These are phyloP conservation scores for Wickerhamomyces ciferrii DNA, from an alignment of 805 yeast species.

Conservation along the genomic window DNA sequence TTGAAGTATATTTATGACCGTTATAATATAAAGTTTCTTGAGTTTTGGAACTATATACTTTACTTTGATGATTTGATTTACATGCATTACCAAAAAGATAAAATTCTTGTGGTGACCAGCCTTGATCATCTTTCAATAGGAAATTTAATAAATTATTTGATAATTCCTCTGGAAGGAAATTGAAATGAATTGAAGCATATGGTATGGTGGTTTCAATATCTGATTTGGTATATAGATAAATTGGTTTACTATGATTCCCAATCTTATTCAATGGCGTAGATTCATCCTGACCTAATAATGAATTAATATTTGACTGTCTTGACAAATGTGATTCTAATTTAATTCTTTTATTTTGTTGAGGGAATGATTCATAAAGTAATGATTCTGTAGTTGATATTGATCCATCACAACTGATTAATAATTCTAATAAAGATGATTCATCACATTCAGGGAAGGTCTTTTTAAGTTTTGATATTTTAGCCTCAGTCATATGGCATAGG, in stretches of 20 bases:
- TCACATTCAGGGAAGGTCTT: slow-evolving; percentile 38
- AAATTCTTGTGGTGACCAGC: slow-evolving; percentile 42
- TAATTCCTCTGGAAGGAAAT: slow-evolving; percentile 45
- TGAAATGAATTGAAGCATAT: slow-evolving; percentile 42
- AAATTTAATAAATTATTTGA: slow-evolving; percentile 40
- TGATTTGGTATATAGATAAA: slow-evolving; percentile 43
- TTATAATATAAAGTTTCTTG: slow-evolving; percentile 29
- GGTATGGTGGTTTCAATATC: slow-evolving; percentile 47
- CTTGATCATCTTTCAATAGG: slow-evolving; percentile 34
- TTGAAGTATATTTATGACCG: slow-evolving; percentile 29
- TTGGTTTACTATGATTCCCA: slow-evolving; percentile 20
- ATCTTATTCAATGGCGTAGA: slow-evolving; percentile 10
- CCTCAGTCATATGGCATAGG: slow-evolving; percentile 32
- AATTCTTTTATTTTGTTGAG: slow-evolving; percentile 6
- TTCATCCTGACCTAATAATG: slow-evolving; percentile 13
- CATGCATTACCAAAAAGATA: slow-evolving; percentile 60
- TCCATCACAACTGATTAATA: slow-evolving; percentile 50
- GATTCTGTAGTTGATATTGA: slow-evolving; percentile 36
- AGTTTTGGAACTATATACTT: slow-evolving; percentile 25
- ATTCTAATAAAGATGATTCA: slow-evolving; percentile 38
- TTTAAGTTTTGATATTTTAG: slow-evolving; percentile 31
- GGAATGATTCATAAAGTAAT: slow-evolving; percentile 32
- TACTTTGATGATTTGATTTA: slow-evolving; percentile 48
- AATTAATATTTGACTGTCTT: slow-evolving; percentile 15
- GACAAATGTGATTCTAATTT: not conserved